Base-by-base conservation (phyloP, 768 basidiomycete species). In the Suillus variegatus region DNA sequence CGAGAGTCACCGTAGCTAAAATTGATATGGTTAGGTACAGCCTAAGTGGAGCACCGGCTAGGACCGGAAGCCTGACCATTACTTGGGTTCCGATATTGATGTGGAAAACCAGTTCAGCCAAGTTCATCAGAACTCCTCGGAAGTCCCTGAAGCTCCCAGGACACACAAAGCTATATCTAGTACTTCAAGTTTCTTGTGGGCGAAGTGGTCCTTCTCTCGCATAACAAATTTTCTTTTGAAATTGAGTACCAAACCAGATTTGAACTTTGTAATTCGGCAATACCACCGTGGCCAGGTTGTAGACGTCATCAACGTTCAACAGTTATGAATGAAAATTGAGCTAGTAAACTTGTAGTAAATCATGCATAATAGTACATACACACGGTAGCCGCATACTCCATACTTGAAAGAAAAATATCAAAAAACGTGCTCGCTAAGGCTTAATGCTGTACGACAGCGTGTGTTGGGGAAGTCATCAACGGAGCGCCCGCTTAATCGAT, bases 401-500 rank as follows among this genome's bases (percentile, higher is more conserved):
- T 18, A 28, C 38, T 41, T 41, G 57, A 6, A 58, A 25, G 38
- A 16, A 4, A 10, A 41, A 32, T 60, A 60, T 25, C 18, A 41
- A 6, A 60, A 52, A 22, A 32, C 40, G n/a, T 41, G 22, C 10
- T 41, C 25, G 40, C 51, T 52, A 52, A 52, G 14, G 51, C 16
- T 41, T 12, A 60, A 28, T 41, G 25, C 57, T 28, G 25, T 60
- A 20, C 13, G 18, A 25, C 38, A 9, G 16, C 9, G 22, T 38
- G 40, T 41, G 18, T 58, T 18, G n/a, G 38, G 38, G 22, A 58
- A 41, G 40, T 38, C 12, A 3, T 58, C 57, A 25, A 41, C 57
- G 57, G 57, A 57, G 38, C 56, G 56, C 56, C 56, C 38, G 36
- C n/a, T 22, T 57, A 40, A 58, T 25, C 14, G 22, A 16, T 40